Evolutionary conservation across 202 grass and related monocot species (phyloP).

Genomic region (Setaria italica): DNA sequence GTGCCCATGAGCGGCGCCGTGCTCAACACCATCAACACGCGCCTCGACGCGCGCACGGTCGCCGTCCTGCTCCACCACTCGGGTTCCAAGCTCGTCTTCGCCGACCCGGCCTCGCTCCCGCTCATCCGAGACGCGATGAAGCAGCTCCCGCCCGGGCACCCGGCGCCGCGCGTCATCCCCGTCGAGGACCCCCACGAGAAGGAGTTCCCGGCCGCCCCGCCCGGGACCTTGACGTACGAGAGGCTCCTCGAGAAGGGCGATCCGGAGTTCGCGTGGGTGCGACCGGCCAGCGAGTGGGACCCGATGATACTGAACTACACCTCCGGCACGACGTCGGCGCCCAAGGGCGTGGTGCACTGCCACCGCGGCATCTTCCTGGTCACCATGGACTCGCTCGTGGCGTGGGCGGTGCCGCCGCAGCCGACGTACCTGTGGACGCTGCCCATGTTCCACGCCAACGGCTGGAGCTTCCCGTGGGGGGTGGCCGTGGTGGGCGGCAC

Average conservation of each 20-base stretch:
- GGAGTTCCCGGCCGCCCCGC: not conserved
- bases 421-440: constrained; percentile 91
- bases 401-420: constrained; percentile 61
- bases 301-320: constrained; percentile 93
- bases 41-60: constrained; percentile 88
- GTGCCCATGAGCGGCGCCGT: constrained; percentile 98
- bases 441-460: constrained; percentile 97
- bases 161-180: constrained; percentile 53
- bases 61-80: constrained; percentile 73
- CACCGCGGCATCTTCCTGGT: constrained; percentile 71
- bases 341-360: constrained; percentile 95
- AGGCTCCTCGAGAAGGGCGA: constrained; percentile 63
- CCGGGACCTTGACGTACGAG: constrained; percentile 66
- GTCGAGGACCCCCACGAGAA: constrained; percentile 70
- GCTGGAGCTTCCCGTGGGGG: constrained; percentile 91
- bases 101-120: constrained; percentile 48
- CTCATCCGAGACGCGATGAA: constrained; percentile 58
- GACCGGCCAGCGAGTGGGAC: constrained; percentile 76
- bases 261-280: constrained; percentile 69
- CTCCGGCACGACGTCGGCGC: constrained; percentile 87
- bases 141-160: constrained; percentile 52
- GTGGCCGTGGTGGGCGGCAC: constrained; percentile 78
- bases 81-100: constrained; percentile 74
- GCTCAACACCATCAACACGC: constrained; percentile 87
- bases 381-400: constrained; percentile 56